Percentiles rank a stretch among this genome's conserved stretches.
Evolutionary conservation across 2,329 filamentous ascomycete species (phyloP).

Genomic region (Hymenoscyphus scutula): DNA sequence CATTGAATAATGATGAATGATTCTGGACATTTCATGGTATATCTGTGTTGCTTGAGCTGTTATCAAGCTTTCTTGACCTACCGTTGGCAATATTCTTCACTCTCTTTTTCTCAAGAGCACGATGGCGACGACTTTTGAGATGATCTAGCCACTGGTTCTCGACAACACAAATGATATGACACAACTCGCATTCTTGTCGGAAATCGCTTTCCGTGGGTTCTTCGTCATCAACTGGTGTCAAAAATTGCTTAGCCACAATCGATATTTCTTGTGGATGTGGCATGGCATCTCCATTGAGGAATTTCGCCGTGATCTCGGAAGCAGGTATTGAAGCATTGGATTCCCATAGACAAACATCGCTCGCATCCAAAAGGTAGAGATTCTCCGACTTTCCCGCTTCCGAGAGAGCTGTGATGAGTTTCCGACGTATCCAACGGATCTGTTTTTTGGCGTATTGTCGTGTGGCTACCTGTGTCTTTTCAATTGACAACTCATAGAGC

Average conservation of each 20-base stretch:
- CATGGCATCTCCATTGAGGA: conserved; percentile 54
- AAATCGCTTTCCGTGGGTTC: conserved; percentile 45
- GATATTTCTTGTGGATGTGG: conserved; percentile 55
- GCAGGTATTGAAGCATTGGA: conserved; percentile 65
- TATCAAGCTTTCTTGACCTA: conserved; percentile 19
- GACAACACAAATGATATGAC: conserved; percentile 60
- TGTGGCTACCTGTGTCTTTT: conserved; percentile 78
- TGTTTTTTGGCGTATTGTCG: conserved; percentile 86
- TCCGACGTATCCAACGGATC: conserved; percentile 80
- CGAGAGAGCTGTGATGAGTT: conserved; percentile 68
- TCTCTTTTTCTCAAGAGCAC: conserved; percentile 32
- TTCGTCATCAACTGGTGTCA: conserved; percentile 49
- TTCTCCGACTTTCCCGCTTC: conserved; percentile 51
- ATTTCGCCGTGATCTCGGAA: conserved; percentile 56
- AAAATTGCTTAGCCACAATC: conserved; percentile 52
- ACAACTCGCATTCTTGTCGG: conserved; percentile 67
- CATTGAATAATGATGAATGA: background rate
- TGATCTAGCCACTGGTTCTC: conserved; percentile 52
- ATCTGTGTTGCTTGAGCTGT: conserved; percentile 8
- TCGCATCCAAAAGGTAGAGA: conserved; percentile 80
- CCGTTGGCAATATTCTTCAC: conserved; percentile 21
- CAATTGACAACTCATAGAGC: conserved; percentile 59
- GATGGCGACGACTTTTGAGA: conserved; percentile 44
- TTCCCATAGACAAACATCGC: conserved; percentile 61
- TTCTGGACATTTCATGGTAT: conserved; percentile 10